phyloP scores from a whole-genome alignment of 73 alveolate species.

The Paramecium bursaria region DNA sequence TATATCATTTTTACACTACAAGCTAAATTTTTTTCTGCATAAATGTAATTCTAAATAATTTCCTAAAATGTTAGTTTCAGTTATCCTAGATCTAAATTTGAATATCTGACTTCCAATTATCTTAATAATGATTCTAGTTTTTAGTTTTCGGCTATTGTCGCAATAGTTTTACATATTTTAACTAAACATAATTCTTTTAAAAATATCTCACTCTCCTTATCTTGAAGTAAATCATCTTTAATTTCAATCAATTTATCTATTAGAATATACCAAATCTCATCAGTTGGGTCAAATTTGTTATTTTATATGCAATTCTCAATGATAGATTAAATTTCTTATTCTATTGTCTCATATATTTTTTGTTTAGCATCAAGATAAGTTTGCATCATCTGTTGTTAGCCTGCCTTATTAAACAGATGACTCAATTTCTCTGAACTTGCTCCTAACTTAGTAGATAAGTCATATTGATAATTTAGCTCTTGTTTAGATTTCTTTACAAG shows the following conservation, averaged over 20 bases:
- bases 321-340: not conserved
- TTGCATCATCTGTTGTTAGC: not conserved
- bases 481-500: not conserved
- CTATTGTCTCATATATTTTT: not conserved
- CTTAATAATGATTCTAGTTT: not conserved
- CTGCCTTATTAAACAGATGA: not conserved
- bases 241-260: constrained; percentile 31
- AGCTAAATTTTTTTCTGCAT: not conserved
- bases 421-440: not conserved
- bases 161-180: constrained; percentile 24
- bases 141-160: constrained; percentile 19
- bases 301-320: not conserved
- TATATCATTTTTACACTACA: not conserved
- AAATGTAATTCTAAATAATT: constrained; percentile 18
- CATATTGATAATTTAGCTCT: constrained; percentile 7
- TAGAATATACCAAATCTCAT: constrained; percentile 35
- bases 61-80: constrained; percentile 18
- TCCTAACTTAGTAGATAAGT: constrained; percentile 27
- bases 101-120: constrained; percentile 3
- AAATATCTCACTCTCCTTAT: not conserved
- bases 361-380: not conserved
- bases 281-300: constrained; percentile 24
- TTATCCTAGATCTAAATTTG: constrained; percentile 32
- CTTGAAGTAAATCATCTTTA: constrained; percentile 7
- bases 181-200: not conserved